These are phyloP conservation scores for Trypanosoma theileri DNA, from an alignment of 208 protist genomes.

Conservation along the genomic window DNA sequence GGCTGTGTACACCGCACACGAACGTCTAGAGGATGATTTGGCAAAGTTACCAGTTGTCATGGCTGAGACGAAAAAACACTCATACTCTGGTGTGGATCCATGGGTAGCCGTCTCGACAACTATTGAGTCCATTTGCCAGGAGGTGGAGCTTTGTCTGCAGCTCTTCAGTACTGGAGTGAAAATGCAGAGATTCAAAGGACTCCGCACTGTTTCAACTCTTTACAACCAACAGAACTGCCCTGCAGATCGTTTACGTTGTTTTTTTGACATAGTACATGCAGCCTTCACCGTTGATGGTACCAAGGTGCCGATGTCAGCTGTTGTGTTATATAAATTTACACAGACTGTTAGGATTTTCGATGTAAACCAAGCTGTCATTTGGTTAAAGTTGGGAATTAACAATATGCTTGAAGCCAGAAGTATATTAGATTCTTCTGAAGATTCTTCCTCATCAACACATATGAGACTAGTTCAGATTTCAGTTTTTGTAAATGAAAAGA, in stretches of 20 bases:
- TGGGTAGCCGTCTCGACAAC: conserved; percentile 36
- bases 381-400: conserved; percentile 14
- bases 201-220: conserved; percentile 47
- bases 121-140: conserved; percentile 28
- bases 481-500: conserved; percentile 1
- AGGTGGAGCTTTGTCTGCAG: conserved; percentile 52
- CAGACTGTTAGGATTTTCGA: conserved; percentile 26
- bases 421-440: neutral
- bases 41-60: conserved; percentile 26
- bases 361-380: conserved; percentile 19
- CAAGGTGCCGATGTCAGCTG: conserved; percentile 8
- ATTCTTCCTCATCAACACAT: neutral
- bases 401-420: conserved; percentile 1
- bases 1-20: conserved; percentile 26
- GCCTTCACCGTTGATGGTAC: conserved; percentile 28
- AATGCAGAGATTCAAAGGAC: conserved; percentile 37
- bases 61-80: conserved; percentile 22
- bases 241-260: conserved; percentile 34
- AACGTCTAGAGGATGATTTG: conserved; percentile 28
- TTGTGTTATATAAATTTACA: conserved; percentile 24
- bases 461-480: conserved; percentile 3
- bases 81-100: conserved; percentile 32
- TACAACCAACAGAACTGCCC: conserved; percentile 36
- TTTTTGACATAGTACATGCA: conserved; percentile 33
- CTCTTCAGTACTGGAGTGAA: conserved; percentile 49